These are phyloP conservation scores for Penstemon eatonii DNA, from an alignment of 257 asterid species.

Conservation along the genomic window DNA sequence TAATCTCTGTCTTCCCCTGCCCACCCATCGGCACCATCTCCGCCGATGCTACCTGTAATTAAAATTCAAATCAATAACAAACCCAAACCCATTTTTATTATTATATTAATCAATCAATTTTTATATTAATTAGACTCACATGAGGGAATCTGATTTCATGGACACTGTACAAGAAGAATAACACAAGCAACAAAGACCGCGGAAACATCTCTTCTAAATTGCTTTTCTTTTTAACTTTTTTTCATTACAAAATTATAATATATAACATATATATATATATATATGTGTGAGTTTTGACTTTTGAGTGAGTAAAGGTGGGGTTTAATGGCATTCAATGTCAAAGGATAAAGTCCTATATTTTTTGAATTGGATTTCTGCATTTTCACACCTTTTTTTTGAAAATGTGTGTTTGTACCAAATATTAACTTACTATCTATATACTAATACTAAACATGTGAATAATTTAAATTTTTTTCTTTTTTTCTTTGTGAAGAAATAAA, in stretches of 20 bases:
- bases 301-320: conserved; percentile 25
- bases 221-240: conserved; percentile 1
- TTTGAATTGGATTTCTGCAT: conserved; percentile 6
- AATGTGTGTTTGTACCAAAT: too few relatives aligned
- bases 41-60: conserved; percentile 34
- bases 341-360: neutral
- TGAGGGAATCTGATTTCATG: conserved; percentile 26
- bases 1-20: conserved; percentile 48
- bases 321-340: conserved; percentile 40
- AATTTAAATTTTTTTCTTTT: too few relatives aligned
- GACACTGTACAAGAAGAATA: conserved; percentile 26
- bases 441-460: too few relatives aligned
- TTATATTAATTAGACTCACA: conserved; percentile 36
- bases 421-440: too few relatives aligned
- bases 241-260: too few relatives aligned
- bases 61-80: neutral
- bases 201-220: conserved; percentile 41
- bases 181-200: conserved; percentile 36
- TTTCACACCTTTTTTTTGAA: conserved; percentile 2
- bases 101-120: conserved; percentile 22
- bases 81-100: neutral
- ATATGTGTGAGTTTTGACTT: too few relatives aligned
- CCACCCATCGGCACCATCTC: conserved; percentile 54
- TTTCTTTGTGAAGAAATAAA: too few relatives aligned
- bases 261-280: too few relatives aligned